Percentiles rank a stretch among this genome's conserved stretches.
Conservation (phyloP, 192 early-diverging fungal genomes). For the Coemansia umbellata region DNA sequence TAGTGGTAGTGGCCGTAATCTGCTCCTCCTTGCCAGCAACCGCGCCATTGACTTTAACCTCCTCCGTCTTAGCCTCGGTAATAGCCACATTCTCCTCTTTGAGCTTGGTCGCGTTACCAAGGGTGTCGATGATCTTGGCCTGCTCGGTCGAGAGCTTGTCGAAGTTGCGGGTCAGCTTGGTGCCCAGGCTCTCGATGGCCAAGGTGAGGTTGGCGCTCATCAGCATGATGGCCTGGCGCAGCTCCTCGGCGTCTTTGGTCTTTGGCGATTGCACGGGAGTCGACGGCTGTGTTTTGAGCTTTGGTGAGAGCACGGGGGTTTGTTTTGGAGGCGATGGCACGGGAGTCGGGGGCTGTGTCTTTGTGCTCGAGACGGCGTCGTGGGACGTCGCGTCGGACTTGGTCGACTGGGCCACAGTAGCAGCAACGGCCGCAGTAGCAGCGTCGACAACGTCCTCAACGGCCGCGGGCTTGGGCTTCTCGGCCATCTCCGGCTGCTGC, state of each 20-base stretch:
- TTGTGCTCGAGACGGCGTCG: constrained; percentile 17
- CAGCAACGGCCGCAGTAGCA: constrained; percentile 21
- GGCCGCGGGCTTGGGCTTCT: constrained; percentile 12
- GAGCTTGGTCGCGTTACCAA: not conserved
- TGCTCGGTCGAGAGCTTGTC: constrained; percentile 43
- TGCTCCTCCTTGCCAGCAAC: not conserved
- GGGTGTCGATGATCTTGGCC: constrained; percentile 28
- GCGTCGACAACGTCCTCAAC: constrained; percentile 33
- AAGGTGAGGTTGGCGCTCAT: constrained; percentile 44
- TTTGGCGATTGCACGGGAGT: not conserved
- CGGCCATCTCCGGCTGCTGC: constrained; percentile 24
- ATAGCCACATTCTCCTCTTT: not conserved
- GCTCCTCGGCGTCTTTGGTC: constrained; percentile 23
- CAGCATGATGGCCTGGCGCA: constrained; percentile 31
- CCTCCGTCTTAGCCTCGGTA: not conserved
- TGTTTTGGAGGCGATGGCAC: constrained; percentile 5
- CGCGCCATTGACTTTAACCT: not conserved
- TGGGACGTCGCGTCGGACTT: constrained; percentile 3
- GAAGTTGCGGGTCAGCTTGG: constrained; percentile 40
- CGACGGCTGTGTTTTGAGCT: not conserved
- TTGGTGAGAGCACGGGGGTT: not conserved
- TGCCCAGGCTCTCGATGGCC: constrained; percentile 46
- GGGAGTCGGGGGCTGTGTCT: constrained; percentile 31
- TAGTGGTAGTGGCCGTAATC: not conserved
- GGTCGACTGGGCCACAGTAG: too few relatives aligned